Evolutionary conservation across 75 land plant species (phyloP).

Genomic region (Gnetum montanum): DNA sequence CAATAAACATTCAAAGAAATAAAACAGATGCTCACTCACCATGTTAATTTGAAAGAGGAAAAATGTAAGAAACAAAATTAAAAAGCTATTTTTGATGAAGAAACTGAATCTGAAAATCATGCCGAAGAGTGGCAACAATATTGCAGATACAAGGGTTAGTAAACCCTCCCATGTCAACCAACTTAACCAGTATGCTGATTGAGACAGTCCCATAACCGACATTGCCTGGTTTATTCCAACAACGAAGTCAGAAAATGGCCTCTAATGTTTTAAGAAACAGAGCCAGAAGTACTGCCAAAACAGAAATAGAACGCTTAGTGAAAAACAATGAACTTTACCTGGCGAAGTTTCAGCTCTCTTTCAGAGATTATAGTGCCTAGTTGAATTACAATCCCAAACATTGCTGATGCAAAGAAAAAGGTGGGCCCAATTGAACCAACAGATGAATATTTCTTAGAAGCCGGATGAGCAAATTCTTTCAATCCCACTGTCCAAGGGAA

Average conservation of each 20-base stretch:
- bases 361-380: slow-evolving; percentile 61
- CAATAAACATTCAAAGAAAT: not conserved
- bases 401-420: slow-evolving; percentile 79
- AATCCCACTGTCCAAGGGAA: slow-evolving; percentile 64
- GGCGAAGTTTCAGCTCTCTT: slow-evolving; percentile 91
- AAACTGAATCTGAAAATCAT: slow-evolving; percentile 93
- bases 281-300: too few relatives aligned
- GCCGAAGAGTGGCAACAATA: slow-evolving; percentile 76
- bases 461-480: slow-evolving; percentile 92
- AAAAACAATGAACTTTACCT: slow-evolving; percentile 31
- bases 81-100: slow-evolving; percentile 78
- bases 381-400: slow-evolving; percentile 95
- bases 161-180: slow-evolving; percentile 87
- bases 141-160: slow-evolving; percentile 50
- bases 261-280: not conserved
- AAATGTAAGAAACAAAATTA: slow-evolving; percentile 72
- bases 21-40: slow-evolving; percentile 37
- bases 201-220: slow-evolving; percentile 92
- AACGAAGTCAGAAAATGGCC: not conserved
- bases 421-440: slow-evolving; percentile 57
- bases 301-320: not conserved
- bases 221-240: slow-evolving; percentile 53
- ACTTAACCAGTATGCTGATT: slow-evolving; percentile 89
- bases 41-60: slow-evolving; percentile 88
- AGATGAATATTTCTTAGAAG: slow-evolving; percentile 35